Evolutionary conservation across 140 eudicot genomes (phyloP), one percentile per base, ranked within the genome.

Genomic region (Oenanthe javanica): DNA sequence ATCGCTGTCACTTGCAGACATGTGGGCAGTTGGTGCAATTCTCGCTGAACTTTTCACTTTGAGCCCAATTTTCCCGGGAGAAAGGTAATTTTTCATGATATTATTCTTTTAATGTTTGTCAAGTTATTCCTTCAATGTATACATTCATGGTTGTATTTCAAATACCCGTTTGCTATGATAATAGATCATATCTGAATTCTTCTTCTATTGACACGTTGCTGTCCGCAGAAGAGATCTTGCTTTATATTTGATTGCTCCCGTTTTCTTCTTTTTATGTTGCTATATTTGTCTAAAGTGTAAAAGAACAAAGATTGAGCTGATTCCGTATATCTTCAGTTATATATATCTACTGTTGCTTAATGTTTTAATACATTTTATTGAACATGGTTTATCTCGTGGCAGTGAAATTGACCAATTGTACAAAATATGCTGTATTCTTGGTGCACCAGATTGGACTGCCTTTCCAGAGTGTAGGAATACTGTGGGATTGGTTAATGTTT

Each of bases 11-110:
- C 79, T 89, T 80, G 78, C 91, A 94, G 98, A 94, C 86, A 90
- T 94, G 98, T 94, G 98, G 98, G 98, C 98, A 74, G 90, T 94
- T 79, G 97, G 98, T 81, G 97, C 97, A 81, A 86, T 94, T 84
- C 88, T 94, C 14, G 97, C 98, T 79, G 98, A 94, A 73, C 97
- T 94, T 80, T 90, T 90, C 91, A 94, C 97, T 80, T 84, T 79
- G 79, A 85, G 88, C 88, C 98, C 98, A 2, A 63, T 94, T 40
- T 92, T 94, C 84, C 96, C 98, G 18, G 98, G 98, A 75, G 95
- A 92, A 90, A 92, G 97, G 95, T 92, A 77, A 40, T 45, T 79
- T 77, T 6, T 18, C 7, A 57, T 57, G 19, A 57, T 57, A 57
- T 18, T 55, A 1, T 16, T 55, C 6, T 55, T 54, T 79, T 78